Percentiles rank a stretch among this genome's conserved stretches.
These are phyloP conservation scores for Cyberlindnera veronae DNA, from an alignment of 805 yeast genomes.

Conservation along the genomic window DNA sequence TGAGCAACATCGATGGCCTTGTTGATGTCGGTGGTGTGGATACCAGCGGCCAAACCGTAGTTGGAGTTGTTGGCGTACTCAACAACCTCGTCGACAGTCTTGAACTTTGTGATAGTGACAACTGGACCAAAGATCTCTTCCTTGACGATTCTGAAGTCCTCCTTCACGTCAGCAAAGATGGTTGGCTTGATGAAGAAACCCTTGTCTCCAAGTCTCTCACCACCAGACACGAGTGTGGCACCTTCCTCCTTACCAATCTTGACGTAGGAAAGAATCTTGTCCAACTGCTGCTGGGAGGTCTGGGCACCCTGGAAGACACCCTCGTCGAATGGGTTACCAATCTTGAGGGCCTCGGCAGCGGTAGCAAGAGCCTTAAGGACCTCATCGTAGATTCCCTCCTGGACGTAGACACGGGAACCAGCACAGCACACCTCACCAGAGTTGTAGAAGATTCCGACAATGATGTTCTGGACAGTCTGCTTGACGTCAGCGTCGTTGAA, in stretches of 20 bases:
- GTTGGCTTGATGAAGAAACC: conserved; percentile 76
- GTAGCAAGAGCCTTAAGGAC: conserved; percentile 57
- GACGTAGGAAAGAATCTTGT: conserved; percentile 73
- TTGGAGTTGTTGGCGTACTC: conserved; percentile 72
- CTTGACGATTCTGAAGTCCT: conserved; percentile 62
- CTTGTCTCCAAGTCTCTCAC: conserved; percentile 54
- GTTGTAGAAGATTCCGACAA: conserved; percentile 84
- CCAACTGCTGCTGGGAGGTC: conserved; percentile 74
- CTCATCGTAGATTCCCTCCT: conserved; percentile 78
- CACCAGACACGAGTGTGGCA: conserved; percentile 71
- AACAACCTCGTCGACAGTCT: conserved; percentile 78
- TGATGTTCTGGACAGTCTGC: conserved; percentile 69
- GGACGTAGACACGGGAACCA: conserved; percentile 87
- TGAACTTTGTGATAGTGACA: conserved; percentile 77
- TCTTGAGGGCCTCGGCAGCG: conserved; percentile 53
- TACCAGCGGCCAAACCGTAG: conserved; percentile 90
- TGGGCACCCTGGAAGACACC: conserved; percentile 89
- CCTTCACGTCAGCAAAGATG: conserved; percentile 65
- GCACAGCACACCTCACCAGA: conserved; percentile 97
- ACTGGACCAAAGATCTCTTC: conserved; percentile 93
- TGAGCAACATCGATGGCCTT: conserved; percentile 73
- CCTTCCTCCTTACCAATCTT: conserved; percentile 80
- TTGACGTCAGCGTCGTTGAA: conserved; percentile 82
- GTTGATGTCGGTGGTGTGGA: conserved; percentile 73
- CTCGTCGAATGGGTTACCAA: conserved; percentile 83